Evolutionary conservation across 176 grass and related monocot genomes (phyloP), one percentile per base, ranked within the genome.

Genomic region (Elymus sibiricus): DNA sequence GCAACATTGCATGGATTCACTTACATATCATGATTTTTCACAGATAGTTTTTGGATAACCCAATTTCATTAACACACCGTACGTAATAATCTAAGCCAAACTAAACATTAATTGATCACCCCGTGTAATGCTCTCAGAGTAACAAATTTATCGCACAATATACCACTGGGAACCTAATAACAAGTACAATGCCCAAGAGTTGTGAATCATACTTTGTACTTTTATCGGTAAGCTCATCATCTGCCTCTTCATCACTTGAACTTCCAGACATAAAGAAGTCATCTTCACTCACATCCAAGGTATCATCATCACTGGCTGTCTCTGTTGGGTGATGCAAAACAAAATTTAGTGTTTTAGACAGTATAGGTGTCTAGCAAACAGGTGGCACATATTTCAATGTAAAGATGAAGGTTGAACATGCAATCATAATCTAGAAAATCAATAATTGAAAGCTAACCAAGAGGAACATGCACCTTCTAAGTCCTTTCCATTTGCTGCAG

Each of bases 181-280:
- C 5, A 86, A 59, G 19, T 64, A 70, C 21, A 67, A 29, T 28
- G 21, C 37, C 46, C 28, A 87, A 51, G 49, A 53, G 22, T 47
- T 16, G 56, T 72, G 78, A 53, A 78, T 77, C 80, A 62, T 97
- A 99, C 97, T 94, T 99, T 27, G 92, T 87, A 89, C 94, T 99
- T 90, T 91, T 97, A 68, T 99, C 97, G 24, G 97, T 96, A 92
- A 82, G 94, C 77, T 99, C 97, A 81, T 99, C 97, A 91, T 94
- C 97, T 79, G 97, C 97, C 79, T 99, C 97, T 83, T 99, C 97
- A 87, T 99, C 94, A 70, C 97, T 99, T 88, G 97, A 99, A 81
- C 94, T 99, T 69, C 90, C 94, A 61, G 94, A 93, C 92, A 96
- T 88, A 79, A 99, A 99, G 87, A 99, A 99, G 67, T 96, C 97